A percentile compares a stretch with the other conserved stretches of the same genome.
Evolutionary conservation across 129 eudicot species (phyloP).

Genomic region (Glebionis coronaria): DNA sequence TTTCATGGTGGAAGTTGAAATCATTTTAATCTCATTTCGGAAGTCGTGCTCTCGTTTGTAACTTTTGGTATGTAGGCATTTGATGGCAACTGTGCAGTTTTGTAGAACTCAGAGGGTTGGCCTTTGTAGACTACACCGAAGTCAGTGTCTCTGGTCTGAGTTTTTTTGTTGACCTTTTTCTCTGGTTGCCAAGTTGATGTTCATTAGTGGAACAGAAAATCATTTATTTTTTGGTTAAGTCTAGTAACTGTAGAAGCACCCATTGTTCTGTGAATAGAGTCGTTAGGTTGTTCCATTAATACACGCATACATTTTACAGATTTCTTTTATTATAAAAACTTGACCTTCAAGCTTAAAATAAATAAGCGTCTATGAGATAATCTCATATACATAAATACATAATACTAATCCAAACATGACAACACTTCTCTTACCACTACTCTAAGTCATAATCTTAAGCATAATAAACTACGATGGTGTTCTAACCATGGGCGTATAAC

Average conservation of each 20-base stretch:
- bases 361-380: too few relatives aligned
- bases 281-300: too few relatives aligned
- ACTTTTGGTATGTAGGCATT: background rate
- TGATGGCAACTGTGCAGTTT: background rate
- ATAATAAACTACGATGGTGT: too few relatives aligned
- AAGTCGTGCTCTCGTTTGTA: background rate
- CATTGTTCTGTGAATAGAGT: background rate
- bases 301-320: too few relatives aligned
- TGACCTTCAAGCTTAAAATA: too few relatives aligned
- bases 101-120: background rate
- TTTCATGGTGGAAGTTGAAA: background rate
- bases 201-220: background rate
- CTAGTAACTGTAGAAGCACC: background rate
- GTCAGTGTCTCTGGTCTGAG: background rate
- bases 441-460: too few relatives aligned
- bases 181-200: background rate
- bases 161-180: background rate
- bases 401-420: too few relatives aligned
- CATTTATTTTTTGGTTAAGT: background rate
- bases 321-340: too few relatives aligned
- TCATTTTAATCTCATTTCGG: background rate
- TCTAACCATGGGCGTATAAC: too few relatives aligned
- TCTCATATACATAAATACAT: too few relatives aligned
- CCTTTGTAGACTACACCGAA: background rate
- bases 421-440: too few relatives aligned